Evolutionary conservation across 352 stramenopile genomes (phyloP).

Genomic region (Elongisporangium undulatum): DNA sequence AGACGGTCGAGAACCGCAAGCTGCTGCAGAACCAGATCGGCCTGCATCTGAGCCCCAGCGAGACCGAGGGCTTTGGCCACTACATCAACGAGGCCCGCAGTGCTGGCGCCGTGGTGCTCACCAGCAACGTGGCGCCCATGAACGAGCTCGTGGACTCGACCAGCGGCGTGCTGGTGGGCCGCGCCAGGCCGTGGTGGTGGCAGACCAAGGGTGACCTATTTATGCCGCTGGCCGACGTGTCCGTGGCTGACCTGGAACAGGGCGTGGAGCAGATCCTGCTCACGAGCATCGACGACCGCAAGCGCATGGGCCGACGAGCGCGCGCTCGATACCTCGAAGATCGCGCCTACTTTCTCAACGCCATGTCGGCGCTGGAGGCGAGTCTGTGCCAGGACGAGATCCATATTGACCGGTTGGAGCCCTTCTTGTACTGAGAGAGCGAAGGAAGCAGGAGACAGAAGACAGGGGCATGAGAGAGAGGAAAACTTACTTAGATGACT

Average conservation of each 20-base stretch:
- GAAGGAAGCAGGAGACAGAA: background rate
- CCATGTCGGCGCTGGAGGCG: constrained; percentile 73
- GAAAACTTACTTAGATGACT: background rate
- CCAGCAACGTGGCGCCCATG: constrained; percentile 77
- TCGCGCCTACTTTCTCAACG: constrained; percentile 76
- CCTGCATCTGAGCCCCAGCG: constrained; percentile 69
- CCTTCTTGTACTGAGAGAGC: constrained; percentile 65
- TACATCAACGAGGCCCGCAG: constrained; percentile 86
- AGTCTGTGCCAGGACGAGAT: constrained; percentile 79
- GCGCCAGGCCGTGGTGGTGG: constrained; percentile 65
- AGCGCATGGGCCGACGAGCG: constrained; percentile 64
- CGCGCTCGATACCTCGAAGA: constrained; percentile 73
- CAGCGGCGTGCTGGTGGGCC: constrained; percentile 65
- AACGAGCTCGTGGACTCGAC: constrained; percentile 78
- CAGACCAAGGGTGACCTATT: constrained; percentile 82
- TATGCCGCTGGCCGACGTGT: constrained; percentile 67
- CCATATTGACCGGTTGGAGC: constrained; percentile 65
- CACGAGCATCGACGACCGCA: constrained; percentile 66
- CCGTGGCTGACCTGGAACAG: constrained; percentile 56
- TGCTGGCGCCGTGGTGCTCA: constrained; percentile 65
- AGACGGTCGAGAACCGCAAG: constrained; percentile 49
- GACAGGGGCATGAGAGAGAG: background rate
- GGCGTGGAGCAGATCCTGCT: constrained; percentile 67
- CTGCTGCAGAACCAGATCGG: constrained; percentile 73
- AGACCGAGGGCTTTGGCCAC: constrained; percentile 79